Percentiles rank a stretch among this genome's conserved stretches.
Evolutionary conservation across 257 asterid genomes (phyloP).

Genomic region (Rhazya stricta): DNA sequence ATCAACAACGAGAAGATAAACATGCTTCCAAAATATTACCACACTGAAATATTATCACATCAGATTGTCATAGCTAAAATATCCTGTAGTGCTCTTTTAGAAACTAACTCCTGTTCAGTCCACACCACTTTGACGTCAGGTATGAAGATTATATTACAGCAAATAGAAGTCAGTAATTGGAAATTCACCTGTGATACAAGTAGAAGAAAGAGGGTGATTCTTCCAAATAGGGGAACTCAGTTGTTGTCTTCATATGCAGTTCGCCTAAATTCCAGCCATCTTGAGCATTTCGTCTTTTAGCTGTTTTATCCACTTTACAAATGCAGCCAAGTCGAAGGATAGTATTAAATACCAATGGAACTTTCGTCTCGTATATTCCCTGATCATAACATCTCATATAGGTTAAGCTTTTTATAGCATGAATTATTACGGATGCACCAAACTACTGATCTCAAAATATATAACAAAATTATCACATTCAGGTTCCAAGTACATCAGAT

Average conservation of each 20-base stretch:
- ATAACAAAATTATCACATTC: neutral
- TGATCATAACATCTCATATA: constrained; percentile 28
- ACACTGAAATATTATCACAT: neutral
- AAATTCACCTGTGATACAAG: constrained; percentile 78
- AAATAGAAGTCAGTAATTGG: neutral
- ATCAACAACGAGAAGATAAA: neutral
- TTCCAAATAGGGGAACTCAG: constrained; percentile 92
- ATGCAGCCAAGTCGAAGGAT: constrained; percentile 91
- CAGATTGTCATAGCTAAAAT: neutral
- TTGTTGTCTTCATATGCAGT: constrained; percentile 94
- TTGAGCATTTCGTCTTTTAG: constrained; percentile 59
- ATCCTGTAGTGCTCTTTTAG: neutral
- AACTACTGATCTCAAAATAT: neutral
- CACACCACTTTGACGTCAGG: neutral
- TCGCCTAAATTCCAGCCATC: constrained; percentile 85
- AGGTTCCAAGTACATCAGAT: neutral
- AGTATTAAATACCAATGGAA: constrained; percentile 71
- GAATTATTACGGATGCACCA: neutral
- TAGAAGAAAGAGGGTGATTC: constrained; percentile 71
- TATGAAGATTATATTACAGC: neutral
- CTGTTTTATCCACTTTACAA: constrained; percentile 86
- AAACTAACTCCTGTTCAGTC: neutral
- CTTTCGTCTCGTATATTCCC: constrained; percentile 95
- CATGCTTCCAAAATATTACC: neutral
- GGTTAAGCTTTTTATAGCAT: neutral